Conservation (phyloP, 192 early-diverging fungal species). For the Bifiguratus adelaidae region DNA sequence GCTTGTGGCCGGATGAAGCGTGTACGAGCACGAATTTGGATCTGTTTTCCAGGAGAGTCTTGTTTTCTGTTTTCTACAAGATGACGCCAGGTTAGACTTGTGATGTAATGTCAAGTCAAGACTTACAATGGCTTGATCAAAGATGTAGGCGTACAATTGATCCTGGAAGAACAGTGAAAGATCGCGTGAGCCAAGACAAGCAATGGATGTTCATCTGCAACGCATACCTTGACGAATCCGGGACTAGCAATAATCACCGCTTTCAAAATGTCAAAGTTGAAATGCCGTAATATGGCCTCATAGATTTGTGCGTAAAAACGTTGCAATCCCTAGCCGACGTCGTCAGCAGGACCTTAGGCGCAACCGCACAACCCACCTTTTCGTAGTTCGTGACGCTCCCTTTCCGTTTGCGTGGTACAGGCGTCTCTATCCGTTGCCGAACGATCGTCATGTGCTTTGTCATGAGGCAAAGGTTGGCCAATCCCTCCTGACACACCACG, state of each 20-base stretch:
- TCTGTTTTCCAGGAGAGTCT: constrained; percentile 70
- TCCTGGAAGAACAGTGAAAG: constrained; percentile 39
- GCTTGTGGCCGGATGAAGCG: constrained; percentile 93
- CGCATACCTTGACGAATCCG: constrained; percentile 79
- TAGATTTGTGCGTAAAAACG: constrained; percentile 90
- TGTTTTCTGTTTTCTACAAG: constrained; percentile 64
- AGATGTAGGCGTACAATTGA: constrained; percentile 76
- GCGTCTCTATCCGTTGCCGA: constrained; percentile 80
- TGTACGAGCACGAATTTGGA: constrained; percentile 84
- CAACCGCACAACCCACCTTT: constrained; percentile 35
- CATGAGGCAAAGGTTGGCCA: constrained; percentile 88
- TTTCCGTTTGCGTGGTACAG: constrained; percentile 87
- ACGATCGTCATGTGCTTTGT: constrained; percentile 96
- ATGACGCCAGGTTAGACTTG: background rate
- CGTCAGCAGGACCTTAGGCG: background rate
- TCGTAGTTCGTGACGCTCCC: constrained; percentile 87
- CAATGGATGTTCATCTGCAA: constrained; percentile 1
- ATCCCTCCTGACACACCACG: constrained; percentile 77
- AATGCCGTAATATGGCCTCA: constrained; percentile 74
- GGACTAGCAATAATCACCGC: constrained; percentile 95
- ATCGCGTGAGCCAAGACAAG: background rate
- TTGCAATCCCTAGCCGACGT: constrained; percentile 35
- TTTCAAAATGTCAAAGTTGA: constrained; percentile 91
- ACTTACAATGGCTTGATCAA: constrained; percentile 66
- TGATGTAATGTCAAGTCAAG: background rate